These are phyloP conservation scores for Chenopodium quinoa DNA, from an alignment of 148 eudicot genomes.

Conservation along the genomic window DNA sequence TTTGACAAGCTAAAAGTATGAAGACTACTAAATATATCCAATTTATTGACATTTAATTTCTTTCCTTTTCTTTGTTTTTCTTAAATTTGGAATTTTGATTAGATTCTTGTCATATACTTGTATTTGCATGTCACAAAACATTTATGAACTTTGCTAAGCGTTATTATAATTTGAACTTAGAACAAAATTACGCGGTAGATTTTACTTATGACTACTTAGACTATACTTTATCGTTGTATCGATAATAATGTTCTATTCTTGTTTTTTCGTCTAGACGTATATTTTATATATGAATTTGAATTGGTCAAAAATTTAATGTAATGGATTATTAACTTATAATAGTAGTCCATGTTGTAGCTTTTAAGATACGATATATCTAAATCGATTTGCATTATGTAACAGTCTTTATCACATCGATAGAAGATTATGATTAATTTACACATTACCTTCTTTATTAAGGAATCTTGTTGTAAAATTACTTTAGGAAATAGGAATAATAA, in stretches of 20 bases:
- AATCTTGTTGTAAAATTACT: not conserved
- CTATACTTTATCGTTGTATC: too few relatives aligned
- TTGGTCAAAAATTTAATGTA: not conserved
- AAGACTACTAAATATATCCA: not conserved
- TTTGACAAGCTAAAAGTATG: not conserved
- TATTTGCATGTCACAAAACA: not conserved
- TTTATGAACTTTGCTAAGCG: too few relatives aligned
- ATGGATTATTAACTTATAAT: not conserved
- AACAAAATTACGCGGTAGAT: too few relatives aligned
- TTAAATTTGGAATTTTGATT: too few relatives aligned
- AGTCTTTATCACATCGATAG: not conserved
- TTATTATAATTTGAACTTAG: too few relatives aligned
- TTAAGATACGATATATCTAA: not conserved
- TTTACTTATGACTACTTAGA: too few relatives aligned
- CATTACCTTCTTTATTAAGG: not conserved
- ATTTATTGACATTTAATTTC: too few relatives aligned
- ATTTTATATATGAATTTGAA: not conserved
- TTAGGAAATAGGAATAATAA: not conserved
- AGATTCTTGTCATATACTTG: too few relatives aligned
- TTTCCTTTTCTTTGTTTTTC: too few relatives aligned
- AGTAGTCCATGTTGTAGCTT: not conserved
- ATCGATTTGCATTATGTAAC: not conserved
- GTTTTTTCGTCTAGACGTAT: too few relatives aligned
- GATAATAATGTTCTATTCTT: too few relatives aligned
- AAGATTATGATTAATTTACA: too few relatives aligned